phyloP scores from a whole-genome alignment of 805 yeast species.

The Sungouiella blattae region DNA sequence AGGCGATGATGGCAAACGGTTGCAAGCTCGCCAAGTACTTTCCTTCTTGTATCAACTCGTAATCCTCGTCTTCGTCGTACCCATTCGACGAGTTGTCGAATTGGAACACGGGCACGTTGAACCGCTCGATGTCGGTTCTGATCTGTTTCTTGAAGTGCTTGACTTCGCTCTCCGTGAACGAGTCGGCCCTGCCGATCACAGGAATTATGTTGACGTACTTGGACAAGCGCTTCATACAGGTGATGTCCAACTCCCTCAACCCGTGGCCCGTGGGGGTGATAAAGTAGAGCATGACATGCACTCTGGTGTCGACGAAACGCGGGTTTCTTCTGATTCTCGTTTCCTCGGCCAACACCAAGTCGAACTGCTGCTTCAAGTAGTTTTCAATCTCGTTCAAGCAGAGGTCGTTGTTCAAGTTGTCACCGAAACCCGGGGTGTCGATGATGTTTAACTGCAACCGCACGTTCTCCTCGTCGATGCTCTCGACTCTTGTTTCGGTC shows the following conservation, averaged over 20 bases:
- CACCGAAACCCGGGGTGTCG: constrained; percentile 78
- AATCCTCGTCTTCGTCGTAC: constrained; percentile 71
- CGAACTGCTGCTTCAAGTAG: constrained; percentile 74
- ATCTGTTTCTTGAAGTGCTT: constrained; percentile 56
- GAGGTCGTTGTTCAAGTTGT: constrained; percentile 63
- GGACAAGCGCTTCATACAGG: constrained; percentile 65
- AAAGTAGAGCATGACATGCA: constrained; percentile 75
- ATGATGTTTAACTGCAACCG: constrained; percentile 56
- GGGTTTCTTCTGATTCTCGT: constrained; percentile 85
- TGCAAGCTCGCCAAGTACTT: constrained; percentile 58
- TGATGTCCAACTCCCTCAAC: constrained; percentile 69
- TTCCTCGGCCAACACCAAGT: constrained; percentile 78
- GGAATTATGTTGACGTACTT: constrained; percentile 80
- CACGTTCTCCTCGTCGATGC: constrained; percentile 56
- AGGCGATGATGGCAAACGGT: constrained; percentile 71
- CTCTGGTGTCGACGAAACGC: constrained; percentile 70
- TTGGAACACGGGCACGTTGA: constrained; percentile 71
- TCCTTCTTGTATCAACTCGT: constrained; percentile 70
- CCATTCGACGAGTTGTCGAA: constrained; percentile 51
- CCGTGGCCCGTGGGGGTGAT: constrained; percentile 81
- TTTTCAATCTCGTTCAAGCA: constrained; percentile 64
- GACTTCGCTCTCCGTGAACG: constrained; percentile 67
- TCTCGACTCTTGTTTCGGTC: constrained; percentile 61
- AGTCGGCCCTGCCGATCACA: constrained; percentile 75
- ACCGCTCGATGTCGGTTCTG: constrained; percentile 59